These are phyloP conservation scores for Penicillium glabrum DNA, from an alignment of 2,329 filamentous ascomycete genomes.

Conservation along the genomic window DNA sequence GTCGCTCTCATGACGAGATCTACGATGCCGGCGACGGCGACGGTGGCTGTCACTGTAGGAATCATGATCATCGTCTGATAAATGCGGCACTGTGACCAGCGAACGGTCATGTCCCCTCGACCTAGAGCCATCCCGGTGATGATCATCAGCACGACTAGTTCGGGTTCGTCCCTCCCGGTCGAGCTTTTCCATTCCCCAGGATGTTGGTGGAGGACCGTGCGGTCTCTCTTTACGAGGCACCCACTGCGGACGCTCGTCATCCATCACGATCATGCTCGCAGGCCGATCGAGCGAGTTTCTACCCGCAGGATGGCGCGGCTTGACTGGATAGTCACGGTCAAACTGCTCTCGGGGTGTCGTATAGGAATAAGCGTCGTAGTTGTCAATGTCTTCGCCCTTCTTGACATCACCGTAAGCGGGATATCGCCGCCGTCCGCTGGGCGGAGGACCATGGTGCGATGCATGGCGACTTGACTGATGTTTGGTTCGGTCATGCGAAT, in stretches of 20 bases:
- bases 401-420: slow-evolving; percentile 28
- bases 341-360: slow-evolving; percentile 49
- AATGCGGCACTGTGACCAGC: slow-evolving; percentile 50
- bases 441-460: slow-evolving; percentile 27
- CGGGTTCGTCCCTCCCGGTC: slow-evolving; percentile 30
- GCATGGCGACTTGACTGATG: slow-evolving; percentile 18
- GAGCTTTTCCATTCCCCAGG: slow-evolving; percentile 38
- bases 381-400: slow-evolving; percentile 40
- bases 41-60: slow-evolving; percentile 45
- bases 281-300: slow-evolving; percentile 33
- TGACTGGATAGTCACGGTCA: slow-evolving; percentile 44
- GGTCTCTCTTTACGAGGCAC: slow-evolving; percentile 26
- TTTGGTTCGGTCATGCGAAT: slow-evolving; percentile 21
- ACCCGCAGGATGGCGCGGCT: slow-evolving; percentile 30
- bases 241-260: slow-evolving; percentile 34
- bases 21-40: slow-evolving; percentile 36
- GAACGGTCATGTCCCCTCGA: slow-evolving; percentile 41
- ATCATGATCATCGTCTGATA: slow-evolving; percentile 44
- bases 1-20: slow-evolving; percentile 21
- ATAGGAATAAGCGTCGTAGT: slow-evolving; percentile 48
- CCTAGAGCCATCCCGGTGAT: slow-evolving; percentile 38
- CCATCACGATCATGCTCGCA: slow-evolving; percentile 40
- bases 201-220: slow-evolving; percentile 38
- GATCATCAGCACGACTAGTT: slow-evolving; percentile 29
- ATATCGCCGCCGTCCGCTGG: slow-evolving; percentile 27